A percentile compares a stretch with the other conserved stretches of the same genome.
These are phyloP conservation scores for Starmerella floris DNA, from an alignment of 805 yeast species.

Conservation along the genomic window DNA sequence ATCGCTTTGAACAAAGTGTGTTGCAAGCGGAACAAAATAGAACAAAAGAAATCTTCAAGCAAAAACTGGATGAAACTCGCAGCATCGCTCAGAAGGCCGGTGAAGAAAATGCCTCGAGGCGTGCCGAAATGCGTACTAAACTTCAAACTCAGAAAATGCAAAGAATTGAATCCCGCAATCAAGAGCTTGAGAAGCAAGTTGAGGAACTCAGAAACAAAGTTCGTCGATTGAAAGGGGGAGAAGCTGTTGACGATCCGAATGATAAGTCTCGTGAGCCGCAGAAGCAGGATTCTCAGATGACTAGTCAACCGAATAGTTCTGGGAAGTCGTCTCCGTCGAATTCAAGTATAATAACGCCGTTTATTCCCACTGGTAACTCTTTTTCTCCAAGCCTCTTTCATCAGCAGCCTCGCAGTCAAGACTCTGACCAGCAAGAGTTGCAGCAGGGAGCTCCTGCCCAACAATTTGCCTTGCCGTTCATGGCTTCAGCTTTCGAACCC, in stretches of 20 bases:
- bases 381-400: no score
- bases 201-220: constrained; percentile 14
- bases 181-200: constrained; percentile 13
- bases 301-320: no score
- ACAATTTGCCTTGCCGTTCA: not conserved
- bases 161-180: constrained; percentile 34
- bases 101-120: constrained; percentile 9
- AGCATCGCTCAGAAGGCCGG: constrained; percentile 11
- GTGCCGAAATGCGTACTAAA: constrained; percentile 25
- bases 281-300: not conserved
- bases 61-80: constrained; percentile 10
- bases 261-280: not conserved
- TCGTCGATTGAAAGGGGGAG: constrained; percentile 20
- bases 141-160: constrained; percentile 44
- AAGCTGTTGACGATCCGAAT: constrained; percentile 1
- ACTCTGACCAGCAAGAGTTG: not conserved
- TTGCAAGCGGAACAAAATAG: constrained; percentile 15
- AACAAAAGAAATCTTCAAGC: constrained; percentile 15
- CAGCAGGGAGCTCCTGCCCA: not conserved
- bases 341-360: no score
- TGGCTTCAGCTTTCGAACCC: not conserved
- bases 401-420: no score
- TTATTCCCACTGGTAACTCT: no score
- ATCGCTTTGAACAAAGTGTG: constrained; percentile 10
- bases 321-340: no score